Conservation (phyloP, 2,329 filamentous ascomycete species). For the Colletotrichum musicola region DNA sequence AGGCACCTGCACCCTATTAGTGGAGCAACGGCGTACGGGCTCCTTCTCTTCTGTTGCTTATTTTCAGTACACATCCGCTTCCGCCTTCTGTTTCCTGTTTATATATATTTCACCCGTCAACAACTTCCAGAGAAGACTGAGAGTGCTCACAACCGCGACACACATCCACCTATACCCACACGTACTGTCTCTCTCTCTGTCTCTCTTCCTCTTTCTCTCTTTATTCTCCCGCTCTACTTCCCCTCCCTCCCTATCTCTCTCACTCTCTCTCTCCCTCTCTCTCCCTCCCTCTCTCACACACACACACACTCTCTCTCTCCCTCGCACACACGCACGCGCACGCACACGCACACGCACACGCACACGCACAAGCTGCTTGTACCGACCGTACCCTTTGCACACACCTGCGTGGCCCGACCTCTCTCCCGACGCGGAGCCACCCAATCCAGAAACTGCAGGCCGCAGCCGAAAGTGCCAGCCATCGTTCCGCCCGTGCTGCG, state of each 20-base stretch:
- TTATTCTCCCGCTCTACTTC: neutral
- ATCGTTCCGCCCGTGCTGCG: constrained; percentile 22
- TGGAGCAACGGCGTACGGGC: too few species aligned
- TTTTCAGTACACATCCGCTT: too few species aligned
- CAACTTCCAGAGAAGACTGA: too few species aligned
- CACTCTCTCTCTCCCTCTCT: neutral
- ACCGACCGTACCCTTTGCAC: neutral
- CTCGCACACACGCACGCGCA: neutral
- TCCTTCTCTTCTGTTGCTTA: too few species aligned
- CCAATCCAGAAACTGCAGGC: constrained; percentile 6
- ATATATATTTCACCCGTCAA: too few species aligned
- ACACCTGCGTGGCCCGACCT: neutral
- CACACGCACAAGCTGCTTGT: neutral
- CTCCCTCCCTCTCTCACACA: neutral
- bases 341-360: neutral
- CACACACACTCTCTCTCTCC: neutral
- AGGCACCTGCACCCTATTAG: too few species aligned
- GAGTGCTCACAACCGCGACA: too few species aligned
- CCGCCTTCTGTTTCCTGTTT: too few species aligned
- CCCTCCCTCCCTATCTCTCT: neutral
- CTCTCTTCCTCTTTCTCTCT: neutral
- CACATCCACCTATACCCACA: too few species aligned
- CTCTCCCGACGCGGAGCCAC: neutral
- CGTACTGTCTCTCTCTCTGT: neutral
- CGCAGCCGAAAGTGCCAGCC: constrained; percentile 5